Base-by-base conservation (phyloP, 2,329 filamentous ascomycete species). In the Lecanosticta acicola region DNA sequence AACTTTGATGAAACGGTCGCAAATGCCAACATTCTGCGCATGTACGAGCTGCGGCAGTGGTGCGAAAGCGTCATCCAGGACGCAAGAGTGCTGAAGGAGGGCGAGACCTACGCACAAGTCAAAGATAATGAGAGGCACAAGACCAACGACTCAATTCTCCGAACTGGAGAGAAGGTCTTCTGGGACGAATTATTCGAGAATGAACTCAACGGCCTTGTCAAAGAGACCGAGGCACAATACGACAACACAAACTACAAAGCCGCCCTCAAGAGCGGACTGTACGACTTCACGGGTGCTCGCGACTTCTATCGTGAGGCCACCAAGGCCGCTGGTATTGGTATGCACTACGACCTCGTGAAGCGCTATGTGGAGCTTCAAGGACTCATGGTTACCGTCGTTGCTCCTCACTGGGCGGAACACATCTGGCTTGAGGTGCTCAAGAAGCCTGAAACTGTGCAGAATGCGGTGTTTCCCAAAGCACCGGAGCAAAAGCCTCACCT, bases 1-100 rank as follows among this genome's bases (percentile, higher is more conserved):
- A 98, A 98, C 74, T 94, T 98, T 56, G 93, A 96, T 62, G 93
- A 98, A 72, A 81, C 85, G 45, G 89, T 96, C 32, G 93, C 93
- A 33, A 93, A 97, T 69, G 87, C 84, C 65, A 90, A 83, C 63
- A 94, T 96, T 60, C 76, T 97, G 52, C 83, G 89, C 61, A 78
- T 97, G 42, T 90, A 81, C 61, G 84, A 80, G 62, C 75, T 94
- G 43, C 83, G 87, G 64, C 87, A 94, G 67, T 97, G 91, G 91
- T 90, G 87, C 53, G 88, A 97, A 69, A 87, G 95, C 62, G 79
- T 87, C 61, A 71, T 85, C 45, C 80, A 82, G 57, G 84, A 91
- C 48, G 69, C 69, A 3, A 61, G 68, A 26, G 54, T 71, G 33
- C 66, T 75, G 32, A 64, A 68, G 36, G 59, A 67, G n/a, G 66